Percentiles rank a stretch among this genome's conserved stretches.
phyloP scores from a whole-genome alignment of 345 rosid species.

The Lumnitzera littorea region DNA sequence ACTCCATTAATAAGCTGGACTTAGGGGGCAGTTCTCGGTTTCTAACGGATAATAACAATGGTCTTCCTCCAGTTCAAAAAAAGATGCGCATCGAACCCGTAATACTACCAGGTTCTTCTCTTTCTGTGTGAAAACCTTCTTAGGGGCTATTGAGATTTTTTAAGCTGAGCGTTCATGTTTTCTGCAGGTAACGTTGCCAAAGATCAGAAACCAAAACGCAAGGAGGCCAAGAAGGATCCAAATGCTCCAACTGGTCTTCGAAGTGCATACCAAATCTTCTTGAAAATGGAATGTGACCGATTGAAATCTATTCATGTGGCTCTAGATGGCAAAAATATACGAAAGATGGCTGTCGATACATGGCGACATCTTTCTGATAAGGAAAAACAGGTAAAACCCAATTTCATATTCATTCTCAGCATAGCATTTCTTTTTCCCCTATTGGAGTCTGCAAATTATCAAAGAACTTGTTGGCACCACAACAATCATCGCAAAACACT shows the following conservation, averaged over 20 bases:
- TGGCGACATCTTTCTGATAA: constrained; percentile 9
- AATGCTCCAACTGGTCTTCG: neutral
- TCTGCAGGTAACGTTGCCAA: neutral
- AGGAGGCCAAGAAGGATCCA: constrained; percentile 6
- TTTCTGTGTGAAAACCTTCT: too few relatives aligned
- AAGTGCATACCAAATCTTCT: constrained; percentile 11
- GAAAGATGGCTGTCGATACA: constrained; percentile 5
- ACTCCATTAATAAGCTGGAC: too few relatives aligned
- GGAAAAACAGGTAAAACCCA: constrained; percentile 6
- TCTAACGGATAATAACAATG: neutral
- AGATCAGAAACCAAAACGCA: constrained; percentile 1
- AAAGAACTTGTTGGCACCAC: too few relatives aligned
- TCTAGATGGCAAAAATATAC: constrained; percentile 4
- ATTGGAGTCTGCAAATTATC: neutral
- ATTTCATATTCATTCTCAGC: too few relatives aligned
- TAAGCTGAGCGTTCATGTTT: neutral
- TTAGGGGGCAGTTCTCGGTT: neutral
- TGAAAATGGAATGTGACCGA: constrained; percentile 11
- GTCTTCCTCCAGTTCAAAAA: neutral
- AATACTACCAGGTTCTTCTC: neutral
- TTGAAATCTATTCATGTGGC: constrained; percentile 3
- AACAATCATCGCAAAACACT: too few relatives aligned
- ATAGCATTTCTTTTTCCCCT: neutral
- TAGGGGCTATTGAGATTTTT: too few relatives aligned
- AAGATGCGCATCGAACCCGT: too few relatives aligned